Conservation (phyloP, 1,284 basidiomycete genomes). For the Rhodofomes roseus region DNA sequence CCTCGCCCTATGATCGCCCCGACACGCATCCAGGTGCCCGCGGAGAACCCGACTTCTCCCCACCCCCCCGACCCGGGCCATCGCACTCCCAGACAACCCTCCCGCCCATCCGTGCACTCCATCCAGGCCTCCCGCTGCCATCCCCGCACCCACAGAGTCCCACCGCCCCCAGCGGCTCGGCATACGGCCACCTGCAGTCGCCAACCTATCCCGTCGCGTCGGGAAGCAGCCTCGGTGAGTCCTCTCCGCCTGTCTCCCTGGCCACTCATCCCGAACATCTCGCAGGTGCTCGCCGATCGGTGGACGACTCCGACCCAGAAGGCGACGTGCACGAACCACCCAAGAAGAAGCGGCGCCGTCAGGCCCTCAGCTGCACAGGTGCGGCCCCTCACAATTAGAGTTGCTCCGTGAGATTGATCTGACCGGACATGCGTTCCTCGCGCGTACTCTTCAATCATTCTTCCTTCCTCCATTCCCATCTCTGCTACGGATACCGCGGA, state of each 20-base stretch:
- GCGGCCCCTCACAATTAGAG: constrained; percentile 24
- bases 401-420: constrained; percentile 2
- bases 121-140: constrained; percentile 50
- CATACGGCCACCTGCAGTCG: constrained; percentile 13
- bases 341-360: constrained; percentile 72
- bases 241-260: neutral
- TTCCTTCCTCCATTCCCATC: constrained; percentile 4
- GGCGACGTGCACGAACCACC: constrained; percentile 48
- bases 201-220: constrained; percentile 19
- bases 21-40: neutral
- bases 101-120: constrained; percentile 63
- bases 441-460: neutral
- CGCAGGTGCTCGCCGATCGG: constrained; percentile 19
- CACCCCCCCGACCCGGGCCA: neutral
- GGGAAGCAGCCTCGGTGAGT: constrained; percentile 19
- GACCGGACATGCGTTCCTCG: neutral
- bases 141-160: constrained; percentile 12
- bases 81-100: constrained; percentile 31
- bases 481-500: neutral
- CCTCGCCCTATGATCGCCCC: constrained; percentile 3
- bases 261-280: neutral
- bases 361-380: constrained; percentile 78
- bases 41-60: neutral
- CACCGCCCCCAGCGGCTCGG: constrained; percentile 7
- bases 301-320: constrained; percentile 46